Conservation (phyloP, 805 yeast species). For the Naumovozyma baii region DNA sequence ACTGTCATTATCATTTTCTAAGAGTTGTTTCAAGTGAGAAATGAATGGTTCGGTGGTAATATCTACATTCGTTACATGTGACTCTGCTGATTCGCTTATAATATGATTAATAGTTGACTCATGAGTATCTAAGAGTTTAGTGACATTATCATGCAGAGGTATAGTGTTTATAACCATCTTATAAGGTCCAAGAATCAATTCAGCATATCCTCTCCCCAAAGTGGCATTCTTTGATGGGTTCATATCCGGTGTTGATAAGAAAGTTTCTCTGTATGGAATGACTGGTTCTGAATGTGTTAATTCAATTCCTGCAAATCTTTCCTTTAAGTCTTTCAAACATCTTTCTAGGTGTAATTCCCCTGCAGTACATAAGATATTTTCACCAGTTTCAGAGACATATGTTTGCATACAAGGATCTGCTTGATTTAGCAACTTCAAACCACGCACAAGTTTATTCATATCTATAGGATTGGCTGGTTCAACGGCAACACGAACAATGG, state of each 20-base stretch:
- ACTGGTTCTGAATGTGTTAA: slow-evolving; percentile 82
- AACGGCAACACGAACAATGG: slow-evolving; percentile 90
- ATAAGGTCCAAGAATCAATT: slow-evolving; percentile 43
- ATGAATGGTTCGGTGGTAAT: slow-evolving; percentile 24
- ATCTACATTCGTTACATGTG: background rate
- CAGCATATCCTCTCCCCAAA: slow-evolving; percentile 41
- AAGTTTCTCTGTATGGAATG: slow-evolving; percentile 88
- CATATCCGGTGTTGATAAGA: slow-evolving; percentile 43
- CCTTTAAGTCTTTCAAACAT: slow-evolving; percentile 81
- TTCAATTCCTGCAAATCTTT: slow-evolving; percentile 86
- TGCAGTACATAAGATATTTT: slow-evolving; percentile 86
- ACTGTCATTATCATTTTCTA: slow-evolving; percentile 21
- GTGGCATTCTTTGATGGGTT: slow-evolving; percentile 39
- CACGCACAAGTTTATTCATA: slow-evolving; percentile 64
- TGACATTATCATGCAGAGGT: slow-evolving; percentile 48
- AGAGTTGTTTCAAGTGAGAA: slow-evolving; percentile 25
- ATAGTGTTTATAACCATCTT: slow-evolving; percentile 34
- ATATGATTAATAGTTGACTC: slow-evolving; percentile 35
- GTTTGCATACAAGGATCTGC: slow-evolving; percentile 95
- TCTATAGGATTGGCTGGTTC: slow-evolving; percentile 86
- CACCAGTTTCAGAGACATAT: slow-evolving; percentile 81
- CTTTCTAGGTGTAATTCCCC: slow-evolving; percentile 95
- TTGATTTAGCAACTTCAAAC: slow-evolving; percentile 65
- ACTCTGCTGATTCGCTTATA: slow-evolving; percentile 11
- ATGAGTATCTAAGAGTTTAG: slow-evolving; percentile 40